phyloP scores from a whole-genome alignment of 768 basidiomycete genomes.

The Leccinum variicolor region DNA sequence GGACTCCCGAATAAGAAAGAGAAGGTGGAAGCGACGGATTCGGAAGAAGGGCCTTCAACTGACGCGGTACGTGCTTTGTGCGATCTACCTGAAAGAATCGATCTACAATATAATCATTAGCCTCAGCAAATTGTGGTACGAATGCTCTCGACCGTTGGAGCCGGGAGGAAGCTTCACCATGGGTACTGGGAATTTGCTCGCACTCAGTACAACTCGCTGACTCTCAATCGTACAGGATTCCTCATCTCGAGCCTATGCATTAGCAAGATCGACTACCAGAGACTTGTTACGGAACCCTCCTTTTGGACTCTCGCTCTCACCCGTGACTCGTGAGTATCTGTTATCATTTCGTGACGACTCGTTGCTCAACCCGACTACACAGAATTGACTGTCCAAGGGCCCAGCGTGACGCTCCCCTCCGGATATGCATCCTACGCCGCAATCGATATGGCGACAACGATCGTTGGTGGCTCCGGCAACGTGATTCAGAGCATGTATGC shows the following conservation, averaged over 20 bases:
- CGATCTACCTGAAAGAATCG: background rate
- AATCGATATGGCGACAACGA: conserved; percentile 95
- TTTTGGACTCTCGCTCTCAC: conserved; percentile 83
- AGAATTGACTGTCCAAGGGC: conserved; percentile 65
- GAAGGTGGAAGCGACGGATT: conserved; percentile 27
- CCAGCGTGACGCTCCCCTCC: conserved; percentile 43
- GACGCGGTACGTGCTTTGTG: conserved; percentile 49
- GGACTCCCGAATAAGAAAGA: conserved; percentile 32
- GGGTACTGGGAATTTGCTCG: conserved; percentile 38
- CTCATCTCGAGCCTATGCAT: conserved; percentile 72
- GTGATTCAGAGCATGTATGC: conserved; percentile 64
- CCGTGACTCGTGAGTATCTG: conserved; percentile 44
- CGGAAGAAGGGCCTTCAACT: conserved; percentile 65
- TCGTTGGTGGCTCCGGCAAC: conserved; percentile 76
- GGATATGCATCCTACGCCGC: conserved; percentile 61
- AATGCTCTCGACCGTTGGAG: conserved; percentile 41
- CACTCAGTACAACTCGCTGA: background rate
- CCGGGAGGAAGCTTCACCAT: conserved; percentile 75
- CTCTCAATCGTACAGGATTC: conserved; percentile 41
- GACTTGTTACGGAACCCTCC: conserved; percentile 52
- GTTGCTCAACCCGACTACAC: background rate
- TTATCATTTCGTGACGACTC: background rate
- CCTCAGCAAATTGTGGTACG: conserved; percentile 43
- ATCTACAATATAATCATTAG: conserved; percentile 23
- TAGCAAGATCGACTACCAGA: conserved; percentile 79